These are phyloP conservation scores for Podaxis sp. DNA, from an alignment of 768 basidiomycete genomes.

Conservation along the genomic window DNA sequence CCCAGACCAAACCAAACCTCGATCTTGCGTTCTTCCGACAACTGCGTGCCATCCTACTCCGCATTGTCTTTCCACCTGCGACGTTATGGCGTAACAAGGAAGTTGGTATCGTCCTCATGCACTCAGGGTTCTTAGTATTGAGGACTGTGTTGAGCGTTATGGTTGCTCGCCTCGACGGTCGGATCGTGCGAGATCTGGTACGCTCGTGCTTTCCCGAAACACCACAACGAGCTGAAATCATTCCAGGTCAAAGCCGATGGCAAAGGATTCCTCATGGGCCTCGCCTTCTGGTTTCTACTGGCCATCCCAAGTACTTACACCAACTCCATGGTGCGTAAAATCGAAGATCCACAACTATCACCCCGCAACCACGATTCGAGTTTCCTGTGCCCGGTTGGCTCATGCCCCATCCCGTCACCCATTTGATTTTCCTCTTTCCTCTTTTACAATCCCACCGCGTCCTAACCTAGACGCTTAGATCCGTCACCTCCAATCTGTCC, in stretches of 20 bases:
- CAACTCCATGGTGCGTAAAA: constrained; percentile 74
- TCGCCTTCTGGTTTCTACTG: constrained; percentile 85
- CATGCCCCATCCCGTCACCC: background rate
- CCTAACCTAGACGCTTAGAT: constrained; percentile 44
- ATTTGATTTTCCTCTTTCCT: background rate
- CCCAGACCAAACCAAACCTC: constrained; percentile 56
- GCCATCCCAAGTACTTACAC: constrained; percentile 94
- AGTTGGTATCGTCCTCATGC: constrained; percentile 63
- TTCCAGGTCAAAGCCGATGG: constrained; percentile 71
- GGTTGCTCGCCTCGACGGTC: constrained; percentile 85
- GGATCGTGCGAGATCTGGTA: constrained; percentile 84
- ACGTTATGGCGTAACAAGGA: constrained; percentile 52
- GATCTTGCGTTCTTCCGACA: constrained; percentile 68
- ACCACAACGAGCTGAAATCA: background rate
- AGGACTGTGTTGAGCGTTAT: constrained; percentile 84
- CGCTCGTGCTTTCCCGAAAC: constrained; percentile 10
- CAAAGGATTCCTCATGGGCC: constrained; percentile 73
- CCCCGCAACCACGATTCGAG: background rate
- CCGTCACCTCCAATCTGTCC: constrained; percentile 81
- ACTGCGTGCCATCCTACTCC: constrained; percentile 65
- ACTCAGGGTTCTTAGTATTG: constrained; percentile 82
- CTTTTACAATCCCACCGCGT: background rate
- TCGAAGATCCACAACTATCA: background rate
- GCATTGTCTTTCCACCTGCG: constrained; percentile 64
- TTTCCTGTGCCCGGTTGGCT: background rate